Evolutionary conservation across 176 grass and related monocot species (phyloP).

Genomic region (Musa schizocarpa): DNA sequence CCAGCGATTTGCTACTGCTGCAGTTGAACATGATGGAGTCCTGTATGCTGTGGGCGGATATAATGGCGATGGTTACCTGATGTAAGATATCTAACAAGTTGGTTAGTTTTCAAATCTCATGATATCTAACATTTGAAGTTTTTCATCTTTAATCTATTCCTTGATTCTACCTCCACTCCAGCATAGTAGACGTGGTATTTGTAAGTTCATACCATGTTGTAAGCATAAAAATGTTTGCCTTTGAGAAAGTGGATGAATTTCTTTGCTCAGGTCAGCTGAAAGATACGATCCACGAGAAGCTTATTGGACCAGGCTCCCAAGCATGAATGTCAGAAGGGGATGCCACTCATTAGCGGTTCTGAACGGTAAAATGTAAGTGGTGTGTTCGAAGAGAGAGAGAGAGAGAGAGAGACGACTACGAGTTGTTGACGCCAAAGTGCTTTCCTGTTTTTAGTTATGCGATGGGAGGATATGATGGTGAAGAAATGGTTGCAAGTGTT

Average conservation of each 20-base stretch:
- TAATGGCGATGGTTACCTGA: slow-evolving; percentile 56
- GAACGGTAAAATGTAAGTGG: slow-evolving; percentile 41
- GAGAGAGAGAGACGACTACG: not conserved
- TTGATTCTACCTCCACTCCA: too few relatives aligned
- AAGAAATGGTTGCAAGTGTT: slow-evolving; percentile 34
- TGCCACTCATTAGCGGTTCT: slow-evolving; percentile 47
- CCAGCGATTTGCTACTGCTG: slow-evolving; percentile 67
- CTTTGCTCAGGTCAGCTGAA: slow-evolving; percentile 54
- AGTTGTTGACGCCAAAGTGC: not conserved
- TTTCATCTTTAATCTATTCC: too few relatives aligned
- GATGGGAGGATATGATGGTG: slow-evolving; percentile 55
- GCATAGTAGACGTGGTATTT: too few relatives aligned
- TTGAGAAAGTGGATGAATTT: not conserved
- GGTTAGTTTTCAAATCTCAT: too few relatives aligned
- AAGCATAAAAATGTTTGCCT: too few relatives aligned
- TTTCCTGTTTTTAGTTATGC: slow-evolving; percentile 37
- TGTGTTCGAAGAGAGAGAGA: too few relatives aligned
- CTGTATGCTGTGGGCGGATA: slow-evolving; percentile 68
- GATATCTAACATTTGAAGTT: too few relatives aligned
- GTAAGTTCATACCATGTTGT: too few relatives aligned
- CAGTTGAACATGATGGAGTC: slow-evolving; percentile 34
- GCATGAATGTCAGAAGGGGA: slow-evolving; percentile 57
- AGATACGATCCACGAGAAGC: slow-evolving; percentile 94
- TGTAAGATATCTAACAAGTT: slow-evolving; percentile 28
- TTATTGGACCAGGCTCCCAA: slow-evolving; percentile 56